Evolutionary conservation across 495 filamentous ascomycete genomes (phyloP).

Genomic region (Penicillium samsonianum): DNA sequence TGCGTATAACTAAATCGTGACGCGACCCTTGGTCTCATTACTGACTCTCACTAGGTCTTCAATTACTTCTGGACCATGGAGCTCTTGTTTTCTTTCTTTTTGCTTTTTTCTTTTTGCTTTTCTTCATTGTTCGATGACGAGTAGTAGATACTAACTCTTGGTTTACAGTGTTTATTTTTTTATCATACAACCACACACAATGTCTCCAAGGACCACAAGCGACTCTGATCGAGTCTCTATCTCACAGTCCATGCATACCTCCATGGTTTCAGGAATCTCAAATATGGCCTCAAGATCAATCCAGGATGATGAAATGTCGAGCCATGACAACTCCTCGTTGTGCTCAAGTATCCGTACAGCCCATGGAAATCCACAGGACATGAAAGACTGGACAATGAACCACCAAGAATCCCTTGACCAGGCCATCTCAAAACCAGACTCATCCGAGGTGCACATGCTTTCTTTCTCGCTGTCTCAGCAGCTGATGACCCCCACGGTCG

Average conservation of each 20-base stretch:
- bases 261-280: conserved; percentile 42
- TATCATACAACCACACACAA: conserved; percentile 30
- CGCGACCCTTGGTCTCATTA: not conserved
- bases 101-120: conserved; percentile 18
- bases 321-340: conserved; percentile 48
- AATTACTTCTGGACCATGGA: conserved; percentile 30
- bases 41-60: conserved; percentile 24
- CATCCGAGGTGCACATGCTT: conserved; percentile 50
- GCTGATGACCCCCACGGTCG: conserved; percentile 44
- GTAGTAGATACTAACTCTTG: conserved; percentile 43
- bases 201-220: conserved; percentile 43
- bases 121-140: conserved; percentile 7
- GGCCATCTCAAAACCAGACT: conserved; percentile 42
- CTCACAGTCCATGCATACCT: conserved; percentile 40
- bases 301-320: conserved; percentile 53
- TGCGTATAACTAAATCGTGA: conserved; percentile 12
- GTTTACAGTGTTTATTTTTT: conserved; percentile 28
- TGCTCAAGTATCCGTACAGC: conserved; percentile 42
- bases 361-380: conserved; percentile 41
- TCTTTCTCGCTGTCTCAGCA: conserved; percentile 50
- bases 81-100: conserved; percentile 12
- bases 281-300: conserved; percentile 44
- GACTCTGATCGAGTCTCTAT: conserved; percentile 40
- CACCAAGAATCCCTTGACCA: conserved; percentile 44
- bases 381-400: conserved; percentile 46